Evolutionary conservation across 805 yeast genomes (phyloP).

Genomic region (Blastobotrys chiropterorum): DNA sequence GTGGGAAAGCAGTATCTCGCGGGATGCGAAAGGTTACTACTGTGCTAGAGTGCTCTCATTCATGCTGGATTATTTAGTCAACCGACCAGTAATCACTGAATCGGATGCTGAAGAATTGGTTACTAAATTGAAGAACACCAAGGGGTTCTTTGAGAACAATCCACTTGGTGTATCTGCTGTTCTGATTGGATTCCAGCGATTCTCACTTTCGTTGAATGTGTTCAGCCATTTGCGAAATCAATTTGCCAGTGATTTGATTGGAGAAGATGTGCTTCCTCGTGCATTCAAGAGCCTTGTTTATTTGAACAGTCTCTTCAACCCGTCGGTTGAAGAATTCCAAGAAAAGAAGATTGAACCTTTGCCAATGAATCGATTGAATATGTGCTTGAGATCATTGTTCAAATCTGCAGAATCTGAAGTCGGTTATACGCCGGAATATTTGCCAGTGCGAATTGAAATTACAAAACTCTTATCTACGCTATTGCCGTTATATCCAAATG

Average conservation of each 20-base stretch:
- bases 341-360: constrained; percentile 36
- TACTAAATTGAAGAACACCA: constrained; percentile 1
- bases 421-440: constrained; percentile 53
- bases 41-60: constrained; percentile 9
- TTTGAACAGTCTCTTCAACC: constrained; percentile 41
- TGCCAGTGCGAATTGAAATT: constrained; percentile 45
- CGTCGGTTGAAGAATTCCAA: constrained; percentile 33
- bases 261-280: neutral
- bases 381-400: constrained; percentile 49
- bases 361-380: constrained; percentile 57
- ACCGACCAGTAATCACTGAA: constrained; percentile 4
- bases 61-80: constrained; percentile 3
- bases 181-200: constrained; percentile 7
- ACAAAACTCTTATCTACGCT: constrained; percentile 37
- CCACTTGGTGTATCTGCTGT: constrained; percentile 6
- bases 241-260: constrained; percentile 55
- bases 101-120: constrained; percentile 1
- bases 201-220: neutral
- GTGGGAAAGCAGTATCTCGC: constrained; percentile 3
- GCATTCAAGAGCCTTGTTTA: constrained; percentile 37
- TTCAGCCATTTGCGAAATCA: constrained; percentile 49
- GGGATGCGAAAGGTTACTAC: constrained; percentile 8
- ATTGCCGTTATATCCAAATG: constrained; percentile 18
- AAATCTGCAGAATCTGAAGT: constrained; percentile 58
- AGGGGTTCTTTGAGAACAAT: neutral